Evolutionary conservation across 1,284 basidiomycete genomes (phyloP), one percentile per base, ranked within the genome.

Genomic region (Sanghuangporus weigelae): DNA sequence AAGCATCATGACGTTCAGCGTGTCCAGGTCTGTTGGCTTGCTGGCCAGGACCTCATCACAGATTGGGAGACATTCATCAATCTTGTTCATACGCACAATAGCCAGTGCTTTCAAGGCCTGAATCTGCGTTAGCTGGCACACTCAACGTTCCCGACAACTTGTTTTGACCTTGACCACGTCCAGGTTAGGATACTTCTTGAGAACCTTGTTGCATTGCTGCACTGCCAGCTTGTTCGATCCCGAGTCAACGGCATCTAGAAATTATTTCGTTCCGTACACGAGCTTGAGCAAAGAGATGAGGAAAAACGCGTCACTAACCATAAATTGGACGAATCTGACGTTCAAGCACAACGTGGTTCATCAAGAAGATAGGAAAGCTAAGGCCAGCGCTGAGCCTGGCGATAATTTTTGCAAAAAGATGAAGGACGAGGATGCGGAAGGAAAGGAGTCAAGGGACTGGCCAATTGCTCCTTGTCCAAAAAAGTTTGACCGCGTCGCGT

Each of bases 71-170:
- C 90, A 87, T 69, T 94, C 92, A 69, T 92, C 89, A 31, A 90
- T 84, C 75, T 93, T 93, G 74, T 92, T 87, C 10, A 84, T 84
- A 60, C 92, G 87, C 49, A 90, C 84, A 2, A 95, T 81, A 2
- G 92, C 92, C 59, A 95, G 82, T 31, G 90, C 86, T 78, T 95
- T 95, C 65, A 96, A 78, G 57, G 93, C 83, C 92, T 92, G 69
- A 42, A 19, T 50, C 49, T 26, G 62, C 63, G 54, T 51, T 42
- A n/a, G 57, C 49, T 21, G 56, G 42, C 67, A 57, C 11, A 53
- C n/a, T 60, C 57, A 57, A 31, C 19, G 54, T 44, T 62, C 55
- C 2, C 12, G 35, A 48, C 23, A 4, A 16, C 10, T 12, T 6
- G 12, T 8, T 68, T 77, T 53, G 64, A 87, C 92, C 80, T 92